Evolutionary conservation across 768 basidiomycete species (phyloP), one percentile per base, ranked within the genome.

Genomic region (Gloeostereum incarnatum): DNA sequence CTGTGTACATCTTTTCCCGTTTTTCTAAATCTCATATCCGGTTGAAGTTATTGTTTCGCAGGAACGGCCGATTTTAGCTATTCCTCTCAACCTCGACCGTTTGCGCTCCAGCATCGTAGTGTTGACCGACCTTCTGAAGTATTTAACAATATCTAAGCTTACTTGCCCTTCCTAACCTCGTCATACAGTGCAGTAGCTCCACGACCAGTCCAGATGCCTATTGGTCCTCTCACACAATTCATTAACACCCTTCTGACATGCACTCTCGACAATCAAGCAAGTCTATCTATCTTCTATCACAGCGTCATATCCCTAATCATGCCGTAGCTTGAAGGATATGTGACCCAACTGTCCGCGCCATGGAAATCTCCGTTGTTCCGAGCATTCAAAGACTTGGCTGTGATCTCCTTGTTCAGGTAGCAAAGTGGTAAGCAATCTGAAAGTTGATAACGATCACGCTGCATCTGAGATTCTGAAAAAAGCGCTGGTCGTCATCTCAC

Each of bases 181-280:
- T 33, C 16, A 6, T 19, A 3, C 42, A 87, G 82, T 32, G 60
- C 76, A 9, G 55, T 66, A 2, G 63, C 66, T 2, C 63, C 69
- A 31, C 73, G 87, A 6, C 75, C 82, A 13, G 75, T 90, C 0
- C 66, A 69, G 44, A 51, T 90, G 6, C 85, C 88, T 1, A 48
- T 85, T n/a, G 87, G 84, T 3, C 51, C 62, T 26, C 48, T 88
- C 13, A 63, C 70, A 9, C 65, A 68, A 31, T 68, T 88, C 22
- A 63, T 66, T 18, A 51, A 61, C 18, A 64, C 69, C 6, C 59
- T 89, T 13, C 48, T 78, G 50, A 54, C 58, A 51, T 54, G 74
- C 58, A 64, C 66, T 7, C 48, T 37, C 13, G 70, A 78, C 7
- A 73, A 71, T 14, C 69, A 61, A 50, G 71, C 66, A 34, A 21